These are phyloP conservation scores for Chaetoscypha palmicola DNA, from an alignment of 2,329 filamentous ascomycete genomes.

Conservation along the genomic window DNA sequence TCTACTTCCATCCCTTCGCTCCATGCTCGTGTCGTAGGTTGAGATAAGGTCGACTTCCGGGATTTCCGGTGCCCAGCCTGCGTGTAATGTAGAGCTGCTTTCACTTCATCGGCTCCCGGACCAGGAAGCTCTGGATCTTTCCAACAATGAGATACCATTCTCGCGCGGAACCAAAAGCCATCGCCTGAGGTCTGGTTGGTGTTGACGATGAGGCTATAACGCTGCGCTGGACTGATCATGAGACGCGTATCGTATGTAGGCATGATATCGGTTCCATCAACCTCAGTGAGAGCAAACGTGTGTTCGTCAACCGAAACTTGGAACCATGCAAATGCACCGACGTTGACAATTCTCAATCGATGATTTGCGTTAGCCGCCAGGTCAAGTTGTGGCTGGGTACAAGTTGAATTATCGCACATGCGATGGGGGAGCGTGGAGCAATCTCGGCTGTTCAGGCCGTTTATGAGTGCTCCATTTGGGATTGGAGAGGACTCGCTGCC, in stretches of 20 bases:
- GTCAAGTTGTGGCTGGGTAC: constrained; percentile 36
- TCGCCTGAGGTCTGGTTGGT: constrained; percentile 47
- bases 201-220: constrained; percentile 60
- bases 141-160: constrained; percentile 55
- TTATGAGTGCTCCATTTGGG: constrained; percentile 41
- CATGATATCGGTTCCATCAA: constrained; percentile 61
- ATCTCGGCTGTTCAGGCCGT: constrained; percentile 37
- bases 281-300: constrained; percentile 57
- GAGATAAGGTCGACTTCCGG: constrained; percentile 8
- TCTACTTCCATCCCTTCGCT: constrained; percentile 32
- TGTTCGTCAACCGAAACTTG: constrained; percentile 66
- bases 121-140: constrained; percentile 41
- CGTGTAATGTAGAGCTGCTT: constrained; percentile 43
- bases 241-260: constrained; percentile 52
- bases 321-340: constrained; percentile 64
- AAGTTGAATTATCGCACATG: constrained; percentile 38
- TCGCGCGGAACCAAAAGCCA: constrained; percentile 58
- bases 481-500: constrained; percentile 38
- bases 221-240: constrained; percentile 62
- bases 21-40: constrained; percentile 36
- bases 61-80: constrained; percentile 3
- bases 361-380: constrained; percentile 51
- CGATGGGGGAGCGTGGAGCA: constrained; percentile 33
- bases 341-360: constrained; percentile 61
- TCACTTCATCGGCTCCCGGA: constrained; percentile 39